Evolutionary conservation across 2,329 filamentous ascomycete species (phyloP).

Genomic region (Ceratocystis smalleyi): DNA sequence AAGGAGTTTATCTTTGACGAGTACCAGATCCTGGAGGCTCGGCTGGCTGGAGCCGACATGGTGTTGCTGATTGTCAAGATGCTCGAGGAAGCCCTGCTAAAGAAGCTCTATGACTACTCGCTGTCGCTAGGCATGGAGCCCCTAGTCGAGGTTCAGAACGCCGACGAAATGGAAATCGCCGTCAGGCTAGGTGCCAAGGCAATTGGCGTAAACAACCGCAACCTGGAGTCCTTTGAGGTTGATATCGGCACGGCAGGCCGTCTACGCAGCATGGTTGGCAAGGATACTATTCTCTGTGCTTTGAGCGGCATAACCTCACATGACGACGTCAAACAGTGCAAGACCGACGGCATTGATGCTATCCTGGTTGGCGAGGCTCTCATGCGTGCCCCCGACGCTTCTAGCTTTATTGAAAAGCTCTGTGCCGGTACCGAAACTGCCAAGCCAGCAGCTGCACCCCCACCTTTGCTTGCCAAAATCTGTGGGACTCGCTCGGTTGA

Average conservation of each 20-base stretch:
- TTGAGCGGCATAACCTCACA: constrained; percentile 85
- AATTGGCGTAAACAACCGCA: constrained; percentile 95
- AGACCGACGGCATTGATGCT: constrained; percentile 77
- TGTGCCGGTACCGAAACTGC: constrained; percentile 42
- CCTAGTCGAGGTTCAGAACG: constrained; percentile 87
- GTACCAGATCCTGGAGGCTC: constrained; percentile 91
- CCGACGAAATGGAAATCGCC: constrained; percentile 80
- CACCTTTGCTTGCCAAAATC: constrained; percentile 67
- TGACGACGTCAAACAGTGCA: constrained; percentile 75
- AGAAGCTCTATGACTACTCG: constrained; percentile 74
- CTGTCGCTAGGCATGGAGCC: constrained; percentile 90
- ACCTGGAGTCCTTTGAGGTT: constrained; percentile 91
- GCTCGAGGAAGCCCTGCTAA: constrained; percentile 54
- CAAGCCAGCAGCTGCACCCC: constrained; percentile 24
- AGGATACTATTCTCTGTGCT: constrained; percentile 77
- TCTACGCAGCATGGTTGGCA: constrained; percentile 70
- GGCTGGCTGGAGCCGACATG: constrained; percentile 84
- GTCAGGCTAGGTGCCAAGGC: constrained; percentile 75
- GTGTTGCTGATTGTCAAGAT: constrained; percentile 96
- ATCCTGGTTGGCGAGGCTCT: constrained; percentile 90
- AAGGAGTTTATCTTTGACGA: constrained; percentile 98
- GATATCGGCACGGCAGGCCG: constrained; percentile 85
- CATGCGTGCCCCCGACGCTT: constrained; percentile 77
- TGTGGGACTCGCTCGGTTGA: constrained; percentile 79
- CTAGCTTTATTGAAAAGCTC: constrained; percentile 67